A percentile compares a stretch with the other conserved stretches of the same genome.
phyloP scores from a whole-genome alignment of 192 early-diverging fungal genomes.

The Backusella tuberculispora region DNA sequence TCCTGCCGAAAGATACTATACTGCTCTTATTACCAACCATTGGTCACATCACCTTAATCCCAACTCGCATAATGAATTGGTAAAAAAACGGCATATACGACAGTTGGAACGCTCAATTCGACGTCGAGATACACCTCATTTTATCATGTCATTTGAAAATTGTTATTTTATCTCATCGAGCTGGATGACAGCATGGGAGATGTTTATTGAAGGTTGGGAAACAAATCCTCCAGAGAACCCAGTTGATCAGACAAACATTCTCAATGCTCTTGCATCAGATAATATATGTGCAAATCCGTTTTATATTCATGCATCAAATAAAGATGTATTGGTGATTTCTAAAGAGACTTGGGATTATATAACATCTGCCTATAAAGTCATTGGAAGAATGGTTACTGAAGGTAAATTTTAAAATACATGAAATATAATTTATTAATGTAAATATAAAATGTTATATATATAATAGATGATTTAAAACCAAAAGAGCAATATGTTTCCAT shows the following conservation, averaged over 20 bases:
- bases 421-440: no score
- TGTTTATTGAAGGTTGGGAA: slow-evolving; percentile 29
- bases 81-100: not conserved
- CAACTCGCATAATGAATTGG: no score
- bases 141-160: not conserved
- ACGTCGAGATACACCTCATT: slow-evolving; percentile 24
- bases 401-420: not conserved
- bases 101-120: slow-evolving; percentile 14
- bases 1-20: slow-evolving; percentile 23
- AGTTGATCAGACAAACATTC: slow-evolving; percentile 13
- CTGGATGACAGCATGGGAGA: slow-evolving; percentile 31
- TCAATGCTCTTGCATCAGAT: not conserved
- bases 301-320: slow-evolving; percentile 20
- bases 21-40: not conserved
- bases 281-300: slow-evolving; percentile 8
- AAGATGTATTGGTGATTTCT: slow-evolving; percentile 5
- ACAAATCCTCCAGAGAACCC: not conserved
- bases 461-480: not conserved
- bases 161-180: slow-evolving; percentile 18
- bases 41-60: not conserved
- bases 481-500: slow-evolving; percentile 1
- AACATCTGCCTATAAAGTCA: not conserved
- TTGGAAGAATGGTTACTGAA: slow-evolving; percentile 11
- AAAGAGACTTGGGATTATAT: slow-evolving; percentile 11
- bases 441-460: not conserved